Conservation (phyloP, 2,329 filamentous ascomycete genomes). For the Ilyonectria robusta region DNA sequence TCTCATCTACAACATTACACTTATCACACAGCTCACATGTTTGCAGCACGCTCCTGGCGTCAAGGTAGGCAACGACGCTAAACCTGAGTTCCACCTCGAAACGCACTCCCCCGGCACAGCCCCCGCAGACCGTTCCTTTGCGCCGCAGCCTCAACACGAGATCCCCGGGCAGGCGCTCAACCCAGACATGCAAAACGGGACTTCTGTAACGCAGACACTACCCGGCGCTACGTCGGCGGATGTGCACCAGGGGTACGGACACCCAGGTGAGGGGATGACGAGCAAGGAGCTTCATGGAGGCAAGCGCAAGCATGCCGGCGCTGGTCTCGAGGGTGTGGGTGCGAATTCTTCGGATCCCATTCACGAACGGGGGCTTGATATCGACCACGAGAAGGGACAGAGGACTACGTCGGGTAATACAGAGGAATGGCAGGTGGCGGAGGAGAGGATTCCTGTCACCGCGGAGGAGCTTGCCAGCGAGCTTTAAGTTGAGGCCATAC, state of each 20-base stretch:
- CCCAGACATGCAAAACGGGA: slow-evolving; percentile 43
- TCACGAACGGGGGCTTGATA: slow-evolving; percentile 50
- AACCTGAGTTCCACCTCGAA: slow-evolving; percentile 75
- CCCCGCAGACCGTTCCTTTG: slow-evolving; percentile 61
- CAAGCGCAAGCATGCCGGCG: slow-evolving; percentile 54
- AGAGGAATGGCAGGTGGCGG: slow-evolving; percentile 40
- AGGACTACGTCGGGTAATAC: slow-evolving; percentile 35
- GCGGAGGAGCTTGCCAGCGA: slow-evolving; percentile 45
- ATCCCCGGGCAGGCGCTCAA: slow-evolving; percentile 55
- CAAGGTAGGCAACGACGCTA: slow-evolving; percentile 70
- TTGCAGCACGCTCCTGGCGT: slow-evolving; percentile 74
- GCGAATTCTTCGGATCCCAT: slow-evolving; percentile 49
- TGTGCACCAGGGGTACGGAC: slow-evolving; percentile 60
- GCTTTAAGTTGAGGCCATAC: slow-evolving; percentile 7
- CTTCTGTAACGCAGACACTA: slow-evolving; percentile 56
- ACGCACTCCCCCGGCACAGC: slow-evolving; percentile 74
- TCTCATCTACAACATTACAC: neutral
- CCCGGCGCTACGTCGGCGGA: slow-evolving; percentile 61
- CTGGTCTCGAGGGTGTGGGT: slow-evolving; percentile 58
- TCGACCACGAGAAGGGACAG: slow-evolving; percentile 42
- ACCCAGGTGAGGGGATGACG: slow-evolving; percentile 60
- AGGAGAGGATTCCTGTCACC: slow-evolving; percentile 38
- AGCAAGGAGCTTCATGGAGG: slow-evolving; percentile 58
- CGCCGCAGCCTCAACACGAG: slow-evolving; percentile 55
- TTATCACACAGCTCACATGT: slow-evolving; percentile 26